phyloP scores from a whole-genome alignment of 192 early-diverging fungal species.

The Podila epicladia region DNA sequence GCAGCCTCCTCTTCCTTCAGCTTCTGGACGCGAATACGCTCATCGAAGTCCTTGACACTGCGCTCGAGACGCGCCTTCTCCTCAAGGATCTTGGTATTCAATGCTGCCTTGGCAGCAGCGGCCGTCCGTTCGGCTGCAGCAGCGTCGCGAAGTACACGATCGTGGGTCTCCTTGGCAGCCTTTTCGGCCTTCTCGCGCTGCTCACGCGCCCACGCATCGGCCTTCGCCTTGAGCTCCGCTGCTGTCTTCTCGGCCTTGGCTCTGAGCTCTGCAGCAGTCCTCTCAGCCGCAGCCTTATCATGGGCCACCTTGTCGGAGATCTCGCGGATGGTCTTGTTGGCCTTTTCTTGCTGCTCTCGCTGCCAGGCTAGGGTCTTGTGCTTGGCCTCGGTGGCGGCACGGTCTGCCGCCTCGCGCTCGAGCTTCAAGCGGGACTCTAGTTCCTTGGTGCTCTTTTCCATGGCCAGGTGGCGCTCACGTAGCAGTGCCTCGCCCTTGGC shows the following conservation, averaged over 20 bases:
- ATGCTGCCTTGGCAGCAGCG: conserved; percentile 2
- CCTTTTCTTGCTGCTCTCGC: conserved; percentile 6
- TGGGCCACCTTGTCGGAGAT: conserved; percentile 1
- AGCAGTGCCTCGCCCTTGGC: not conserved
- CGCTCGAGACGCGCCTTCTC: conserved; percentile 6
- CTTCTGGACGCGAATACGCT: conserved; percentile 14
- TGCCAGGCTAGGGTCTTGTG: conserved; percentile 13
- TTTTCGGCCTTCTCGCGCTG: conserved; percentile 12
- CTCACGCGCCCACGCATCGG: conserved; percentile 17
- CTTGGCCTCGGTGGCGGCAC: conserved; percentile 8
- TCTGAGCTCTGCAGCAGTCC: not conserved
- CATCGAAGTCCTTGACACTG: not conserved
- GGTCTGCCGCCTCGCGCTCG: conserved; percentile 11
- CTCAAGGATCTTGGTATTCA: conserved; percentile 5
- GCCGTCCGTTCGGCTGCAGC: conserved; percentile 11
- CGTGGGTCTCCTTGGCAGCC: conserved; percentile 11
- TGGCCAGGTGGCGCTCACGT: conserved; percentile 8
- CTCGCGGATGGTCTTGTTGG: conserved; percentile 7
- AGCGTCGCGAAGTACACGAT: conserved; percentile 5
- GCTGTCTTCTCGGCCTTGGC: not conserved
- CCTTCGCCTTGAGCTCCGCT: conserved; percentile 7
- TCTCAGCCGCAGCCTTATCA: conserved; percentile 14
- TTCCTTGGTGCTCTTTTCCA: conserved; percentile 16
- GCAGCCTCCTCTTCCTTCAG: not conserved
- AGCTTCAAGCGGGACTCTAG: conserved; percentile 7